Evolutionary conservation across 2,329 filamentous ascomycete species (phyloP), one percentile per base, ranked within the genome.

Genomic region (Exophiala mesophila): DNA sequence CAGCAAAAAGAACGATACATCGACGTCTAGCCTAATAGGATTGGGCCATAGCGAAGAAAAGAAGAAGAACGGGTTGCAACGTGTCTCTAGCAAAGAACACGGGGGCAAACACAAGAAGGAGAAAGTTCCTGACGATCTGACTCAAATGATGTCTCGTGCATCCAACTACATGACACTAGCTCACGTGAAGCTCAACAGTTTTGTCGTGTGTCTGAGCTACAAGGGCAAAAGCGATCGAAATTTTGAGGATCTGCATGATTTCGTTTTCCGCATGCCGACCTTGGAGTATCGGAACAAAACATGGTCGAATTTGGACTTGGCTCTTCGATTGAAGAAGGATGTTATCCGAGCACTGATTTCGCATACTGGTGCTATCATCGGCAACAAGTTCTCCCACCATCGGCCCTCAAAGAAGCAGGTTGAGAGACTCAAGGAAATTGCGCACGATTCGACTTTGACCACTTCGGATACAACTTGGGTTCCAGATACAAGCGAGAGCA

Each of bases 201-300:
- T 98, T 55, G 88, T 97, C 2, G 78, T 98, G 23, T 98, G 92
- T 61, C 74, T 98, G 19, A 94, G 86, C 60, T 96, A 96, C 74
- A 95, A 97, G 64, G 92, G 94, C 59, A 94, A 88, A 62, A 88
- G 89, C 32, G 87, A 94, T 53, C 87, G 89, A 60, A 98, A 97
- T 58, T 77, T 98, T 44, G 88, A 96, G 67, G 94, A 98, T 63
- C 84, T 98, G 12, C 90, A 98, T 65, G 84, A 97, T 60, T 94
- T 98, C 55, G 92, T 98, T 36, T 98, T 98, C 76, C 82, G 88
- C 23, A 79, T 98, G 67, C 92, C 92, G 3, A 84, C 85, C 2
- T 82, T 98, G 34, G 92, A 98, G 63, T 97, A 95, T 69, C 81
- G 88, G 51, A 98, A 98, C 73, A 98, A 98, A 72, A 97, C 89